Evolutionary conservation across 2,329 filamentous ascomycete genomes (phyloP), one percentile per base, ranked within the genome.

Genomic region (Mollisiaceae sp.): DNA sequence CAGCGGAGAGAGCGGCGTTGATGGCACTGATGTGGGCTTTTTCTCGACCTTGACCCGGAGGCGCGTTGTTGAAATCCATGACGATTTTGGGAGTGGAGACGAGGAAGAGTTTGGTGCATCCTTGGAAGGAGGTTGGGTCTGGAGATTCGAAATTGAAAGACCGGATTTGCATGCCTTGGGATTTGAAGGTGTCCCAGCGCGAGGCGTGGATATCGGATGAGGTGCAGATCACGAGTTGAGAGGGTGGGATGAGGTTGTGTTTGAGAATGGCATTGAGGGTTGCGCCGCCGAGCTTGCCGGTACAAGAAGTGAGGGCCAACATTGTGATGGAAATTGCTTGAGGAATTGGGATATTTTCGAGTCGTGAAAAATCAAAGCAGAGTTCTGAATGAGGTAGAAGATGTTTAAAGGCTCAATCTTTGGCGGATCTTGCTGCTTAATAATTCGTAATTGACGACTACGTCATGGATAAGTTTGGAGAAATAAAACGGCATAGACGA

Each of bases 1-100:
- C 75, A 3, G 73, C 72, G 11, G 73, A 68, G 35, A 69, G 64
- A n/a, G 75, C 75, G 2, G 75, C 76, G 59, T 79, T 72, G 14
- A 73, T 70, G 2, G 70, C 71, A 1, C 27, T 59, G 27, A 72
- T 65, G 52, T 73, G 69, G 2, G 63, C 63, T n/a, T 64, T 67
- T 12, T 66, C 65, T 54, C 61, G 35, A 1, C 70, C 70, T 2
- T 64, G 35, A 9, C 67, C 67, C 2, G 60, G 45, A 2, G 78
- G 78, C 8, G 82, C 78, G 64, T 81, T 81, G 65, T 78, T 78
- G 8, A 80, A 82, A 36, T 82, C 65, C 50, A 71, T 60, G 11
- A 60, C 58, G n/a, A 72, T 73, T 8, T 70, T 61, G 8, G 72
- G 72, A 0, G 67, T 68, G 36, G 76, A 78, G n/a, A 78, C 70